These are phyloP conservation scores for Termitomyces eurrhizus DNA, from an alignment of 768 basidiomycete genomes.

Conservation along the genomic window DNA sequence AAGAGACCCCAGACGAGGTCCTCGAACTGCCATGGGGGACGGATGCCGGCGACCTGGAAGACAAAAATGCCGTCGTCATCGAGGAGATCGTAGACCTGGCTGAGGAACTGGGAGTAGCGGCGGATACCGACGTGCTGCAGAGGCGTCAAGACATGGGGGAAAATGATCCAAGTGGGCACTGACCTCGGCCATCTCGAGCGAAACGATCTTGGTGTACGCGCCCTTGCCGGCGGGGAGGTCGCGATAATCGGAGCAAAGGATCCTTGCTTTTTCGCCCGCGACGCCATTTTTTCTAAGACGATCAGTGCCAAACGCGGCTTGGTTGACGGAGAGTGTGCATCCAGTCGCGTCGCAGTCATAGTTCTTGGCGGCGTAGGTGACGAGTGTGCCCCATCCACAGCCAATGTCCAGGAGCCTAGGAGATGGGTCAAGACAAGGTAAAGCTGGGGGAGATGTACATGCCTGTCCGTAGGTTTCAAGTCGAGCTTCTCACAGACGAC, in stretches of 20 bases:
- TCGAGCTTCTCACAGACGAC: constrained; percentile 94
- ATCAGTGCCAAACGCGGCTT: constrained; percentile 89
- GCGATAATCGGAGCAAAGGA: constrained; percentile 90
- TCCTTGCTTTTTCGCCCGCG: constrained; percentile 70
- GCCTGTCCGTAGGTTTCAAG: constrained; percentile 79
- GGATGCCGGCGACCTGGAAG: constrained; percentile 95
- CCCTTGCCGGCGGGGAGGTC: constrained; percentile 76
- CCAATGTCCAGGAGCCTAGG: constrained; percentile 74
- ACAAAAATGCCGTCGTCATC: constrained; percentile 95
- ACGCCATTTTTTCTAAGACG: constrained; percentile 81
- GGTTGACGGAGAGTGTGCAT: constrained; percentile 88
- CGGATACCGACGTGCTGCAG: constrained; percentile 91
- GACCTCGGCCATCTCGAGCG: constrained; percentile 97
- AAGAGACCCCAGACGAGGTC: constrained; percentile 97
- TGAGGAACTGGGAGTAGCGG: constrained; percentile 84
- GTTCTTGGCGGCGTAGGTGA: constrained; percentile 95
- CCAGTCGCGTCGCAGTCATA: constrained; percentile 96
- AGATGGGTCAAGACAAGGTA: background rate
- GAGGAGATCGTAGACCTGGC: constrained; percentile 88
- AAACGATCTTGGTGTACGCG: constrained; percentile 91
- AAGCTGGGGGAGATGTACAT: constrained; percentile 17
- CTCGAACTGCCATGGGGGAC: constrained; percentile 97
- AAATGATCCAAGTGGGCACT: constrained; percentile 11
- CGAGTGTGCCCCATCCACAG: constrained; percentile 96
- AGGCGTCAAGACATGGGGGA: background rate